Evolutionary conservation across 768 basidiomycete species (phyloP).

Genomic region (Antrodiella citrinella): DNA sequence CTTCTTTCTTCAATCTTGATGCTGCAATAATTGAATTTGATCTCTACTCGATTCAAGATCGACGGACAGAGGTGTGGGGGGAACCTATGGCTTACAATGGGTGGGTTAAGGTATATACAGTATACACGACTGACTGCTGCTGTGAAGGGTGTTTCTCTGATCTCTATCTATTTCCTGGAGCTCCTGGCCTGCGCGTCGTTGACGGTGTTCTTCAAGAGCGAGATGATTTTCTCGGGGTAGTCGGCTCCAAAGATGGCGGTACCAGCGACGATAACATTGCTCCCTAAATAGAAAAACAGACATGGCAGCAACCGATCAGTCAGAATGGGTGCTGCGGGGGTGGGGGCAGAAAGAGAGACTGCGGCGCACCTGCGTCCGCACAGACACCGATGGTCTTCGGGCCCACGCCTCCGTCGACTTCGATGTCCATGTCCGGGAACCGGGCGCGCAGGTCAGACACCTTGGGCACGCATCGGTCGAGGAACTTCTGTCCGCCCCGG

Average conservation of each 20-base stretch:
- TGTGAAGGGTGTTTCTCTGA: neutral
- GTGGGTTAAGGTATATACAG: too few relatives aligned
- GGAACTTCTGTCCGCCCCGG: constrained; percentile 92
- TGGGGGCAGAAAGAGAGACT: neutral
- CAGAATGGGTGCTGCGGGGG: neutral
- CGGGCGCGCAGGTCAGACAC: constrained; percentile 82
- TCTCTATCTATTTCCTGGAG: constrained; percentile 12
- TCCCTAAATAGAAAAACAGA: constrained; percentile 42
- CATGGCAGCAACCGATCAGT: neutral
- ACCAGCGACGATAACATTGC: constrained; percentile 97
- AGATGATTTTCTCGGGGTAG: constrained; percentile 75
- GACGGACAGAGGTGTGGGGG: too few relatives aligned
- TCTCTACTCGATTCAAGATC: too few relatives aligned
- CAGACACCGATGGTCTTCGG: constrained; percentile 82
- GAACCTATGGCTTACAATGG: too few relatives aligned
- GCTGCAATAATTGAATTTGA: neutral
- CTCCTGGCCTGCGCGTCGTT: constrained; percentile 53
- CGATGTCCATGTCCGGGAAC: constrained; percentile 93
- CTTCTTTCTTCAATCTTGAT: neutral
- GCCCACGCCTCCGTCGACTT: constrained; percentile 98
- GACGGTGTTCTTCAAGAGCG: constrained; percentile 60
- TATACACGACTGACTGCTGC: too few relatives aligned
- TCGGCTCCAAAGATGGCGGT: constrained; percentile 86
- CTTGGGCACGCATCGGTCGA: constrained; percentile 88
- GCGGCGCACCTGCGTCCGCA: constrained; percentile 71